These are phyloP conservation scores for Lipomyces orientalis DNA, from an alignment of 805 yeast species.

Conservation along the genomic window DNA sequence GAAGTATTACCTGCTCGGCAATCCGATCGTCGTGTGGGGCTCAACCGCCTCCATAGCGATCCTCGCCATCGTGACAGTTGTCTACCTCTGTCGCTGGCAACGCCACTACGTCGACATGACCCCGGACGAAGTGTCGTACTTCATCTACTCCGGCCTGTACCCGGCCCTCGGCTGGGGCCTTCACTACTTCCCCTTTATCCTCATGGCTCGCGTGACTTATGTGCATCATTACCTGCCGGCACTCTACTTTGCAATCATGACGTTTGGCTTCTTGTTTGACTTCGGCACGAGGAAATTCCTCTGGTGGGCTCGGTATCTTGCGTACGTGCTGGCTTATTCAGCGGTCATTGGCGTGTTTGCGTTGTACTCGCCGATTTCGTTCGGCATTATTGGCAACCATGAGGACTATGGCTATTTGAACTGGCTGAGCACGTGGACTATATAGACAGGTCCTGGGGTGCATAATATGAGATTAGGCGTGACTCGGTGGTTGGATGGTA, in stretches of 20 bases:
- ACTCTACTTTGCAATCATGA: conserved; percentile 86
- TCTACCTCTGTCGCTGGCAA: conserved; percentile 64
- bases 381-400: conserved; percentile 75
- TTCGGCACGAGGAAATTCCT: conserved; percentile 45
- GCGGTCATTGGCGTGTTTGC: conserved; percentile 63
- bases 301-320: conserved; percentile 38
- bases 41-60: conserved; percentile 57
- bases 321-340: conserved; percentile 56
- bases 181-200: conserved; percentile 84
- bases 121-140: conserved; percentile 49
- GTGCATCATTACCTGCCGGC: conserved; percentile 98
- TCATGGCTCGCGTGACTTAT: conserved; percentile 96
- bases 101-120: conserved; percentile 64
- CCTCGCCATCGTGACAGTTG: conserved; percentile 48
- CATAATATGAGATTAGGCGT: background rate
- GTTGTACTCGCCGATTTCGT: conserved; percentile 69
- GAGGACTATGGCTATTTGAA: conserved; percentile 57
- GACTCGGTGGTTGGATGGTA: background rate
- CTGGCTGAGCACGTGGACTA: conserved; percentile 62
- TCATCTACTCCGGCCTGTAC: conserved; percentile 70
- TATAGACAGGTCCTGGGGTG: conserved; percentile 8
- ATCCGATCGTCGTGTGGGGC: conserved; percentile 68
- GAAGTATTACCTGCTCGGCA: conserved; percentile 71
- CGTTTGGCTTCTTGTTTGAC: conserved; percentile 68
- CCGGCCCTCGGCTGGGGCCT: conserved; percentile 91